These are phyloP conservation scores for Amanita fuliginea DNA, from an alignment of 768 basidiomycete species.

Conservation along the genomic window DNA sequence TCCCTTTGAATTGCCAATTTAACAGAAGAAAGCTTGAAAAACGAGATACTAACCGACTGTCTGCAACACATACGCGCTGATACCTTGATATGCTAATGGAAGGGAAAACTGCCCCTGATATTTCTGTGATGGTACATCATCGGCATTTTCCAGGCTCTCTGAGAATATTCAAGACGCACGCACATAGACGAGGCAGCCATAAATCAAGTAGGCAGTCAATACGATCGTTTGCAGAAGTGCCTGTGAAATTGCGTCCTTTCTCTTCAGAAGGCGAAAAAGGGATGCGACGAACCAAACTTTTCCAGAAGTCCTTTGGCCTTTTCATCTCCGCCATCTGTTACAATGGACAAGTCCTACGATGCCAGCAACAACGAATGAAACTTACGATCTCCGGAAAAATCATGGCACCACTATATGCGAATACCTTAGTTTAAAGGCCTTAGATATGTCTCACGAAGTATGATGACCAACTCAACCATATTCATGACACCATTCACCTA, in stretches of 20 bases:
- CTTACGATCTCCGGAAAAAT: constrained; percentile 33
- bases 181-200: constrained; percentile 39
- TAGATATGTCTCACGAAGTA: background rate
- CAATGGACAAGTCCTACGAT: constrained; percentile 13
- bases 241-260: constrained; percentile 10
- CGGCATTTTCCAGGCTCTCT: background rate
- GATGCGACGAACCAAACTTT: constrained; percentile 36
- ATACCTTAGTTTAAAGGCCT: constrained; percentile 26
- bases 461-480: constrained; percentile 22
- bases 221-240: constrained; percentile 37
- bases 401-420: constrained; percentile 44
- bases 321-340: constrained; percentile 53
- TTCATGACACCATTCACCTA: constrained; percentile 57
- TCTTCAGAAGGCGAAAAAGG: background rate
- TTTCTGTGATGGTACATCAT: constrained; percentile 17
- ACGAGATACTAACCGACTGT: constrained; percentile 23
- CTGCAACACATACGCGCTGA: constrained; percentile 34
- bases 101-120: constrained; percentile 55
- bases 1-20: constrained; percentile 17
- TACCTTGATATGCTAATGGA: constrained; percentile 34
- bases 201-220: constrained; percentile 41
- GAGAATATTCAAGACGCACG: constrained; percentile 5
- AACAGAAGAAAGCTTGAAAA: background rate
- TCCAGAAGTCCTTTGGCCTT: constrained; percentile 61
- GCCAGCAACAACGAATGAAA: background rate